A percentile compares a stretch with the other conserved stretches of the same genome.
These are phyloP conservation scores for Debaryomyces singareniensis DNA, from an alignment of 1,139 yeast genomes.

Conservation along the genomic window DNA sequence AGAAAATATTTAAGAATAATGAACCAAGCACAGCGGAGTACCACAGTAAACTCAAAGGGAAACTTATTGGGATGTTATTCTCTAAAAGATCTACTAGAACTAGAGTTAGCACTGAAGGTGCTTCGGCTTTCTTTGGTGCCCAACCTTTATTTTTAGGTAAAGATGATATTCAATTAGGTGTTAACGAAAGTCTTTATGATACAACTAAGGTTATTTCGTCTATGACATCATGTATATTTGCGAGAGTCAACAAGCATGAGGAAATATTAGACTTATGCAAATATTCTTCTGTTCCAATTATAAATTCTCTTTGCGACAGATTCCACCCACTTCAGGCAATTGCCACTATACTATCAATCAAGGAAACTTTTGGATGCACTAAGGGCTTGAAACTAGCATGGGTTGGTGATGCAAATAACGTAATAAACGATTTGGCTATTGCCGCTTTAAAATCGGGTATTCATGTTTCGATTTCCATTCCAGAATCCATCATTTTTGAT, in stretches of 20 bases:
- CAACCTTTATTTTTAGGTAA: constrained; percentile 95
- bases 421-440: constrained; percentile 86
- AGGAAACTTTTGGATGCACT: constrained; percentile 60
- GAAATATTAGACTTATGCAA: constrained; percentile 74
- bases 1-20: constrained; percentile 49
- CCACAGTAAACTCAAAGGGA: constrained; percentile 63
- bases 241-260: constrained; percentile 83
- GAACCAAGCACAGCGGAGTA: constrained; percentile 26
- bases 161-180: constrained; percentile 94
- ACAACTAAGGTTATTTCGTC: constrained; percentile 85
- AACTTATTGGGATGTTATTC: constrained; percentile 75
- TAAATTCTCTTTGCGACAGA: constrained; percentile 86
- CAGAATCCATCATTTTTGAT: constrained; percentile 63
- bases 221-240: constrained; percentile 92
- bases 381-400: constrained; percentile 78
- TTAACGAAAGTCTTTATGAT: constrained; percentile 84
- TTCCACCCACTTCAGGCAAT: constrained; percentile 96
- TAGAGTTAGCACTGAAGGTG: constrained; percentile 91
- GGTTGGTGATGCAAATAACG: constrained; percentile 97
- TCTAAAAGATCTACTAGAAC: constrained; percentile 93
- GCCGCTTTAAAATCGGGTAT: constrained; percentile 86
- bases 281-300: constrained; percentile 81
- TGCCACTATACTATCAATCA: constrained; percentile 80
- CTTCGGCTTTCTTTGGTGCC: constrained; percentile 88
- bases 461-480: constrained; percentile 78